phyloP scores from a whole-genome alignment of 192 early-diverging fungal species.

The Coemansia sp. region DNA sequence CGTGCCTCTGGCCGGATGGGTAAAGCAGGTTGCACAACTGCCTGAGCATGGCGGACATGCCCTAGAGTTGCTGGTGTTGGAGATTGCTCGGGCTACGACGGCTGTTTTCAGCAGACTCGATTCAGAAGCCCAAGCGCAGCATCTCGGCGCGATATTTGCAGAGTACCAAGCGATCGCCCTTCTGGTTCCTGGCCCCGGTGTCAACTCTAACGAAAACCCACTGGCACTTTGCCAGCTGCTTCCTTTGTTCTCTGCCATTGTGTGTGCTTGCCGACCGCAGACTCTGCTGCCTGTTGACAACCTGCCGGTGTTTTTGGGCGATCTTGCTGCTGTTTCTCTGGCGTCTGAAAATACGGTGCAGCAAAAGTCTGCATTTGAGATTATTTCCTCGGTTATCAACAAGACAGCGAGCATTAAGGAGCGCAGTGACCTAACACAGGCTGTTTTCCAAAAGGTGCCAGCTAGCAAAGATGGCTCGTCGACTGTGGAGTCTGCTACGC shows the following conservation, averaged over 20 bases:
- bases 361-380: constrained; percentile 54
- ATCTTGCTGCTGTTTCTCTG: constrained; percentile 43
- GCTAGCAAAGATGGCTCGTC: background rate
- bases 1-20: constrained; percentile 28
- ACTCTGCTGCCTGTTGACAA: constrained; percentile 52
- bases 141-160: constrained; percentile 18
- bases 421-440: constrained; percentile 22
- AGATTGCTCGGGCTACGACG: constrained; percentile 21
- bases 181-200: too few relatives aligned
- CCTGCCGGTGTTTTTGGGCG: constrained; percentile 41
- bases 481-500: constrained; percentile 4
- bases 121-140: constrained; percentile 10
- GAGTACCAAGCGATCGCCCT: constrained; percentile 10
- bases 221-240: constrained; percentile 6
- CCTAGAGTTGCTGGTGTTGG: constrained; percentile 15
- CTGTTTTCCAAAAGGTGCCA: constrained; percentile 6
- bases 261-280: constrained; percentile 47
- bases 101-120: constrained; percentile 28
- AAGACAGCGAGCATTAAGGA: constrained; percentile 53
- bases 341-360: constrained; percentile 36
- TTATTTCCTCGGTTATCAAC: constrained; percentile 62
- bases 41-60: background rate
- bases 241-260: constrained; percentile 30
- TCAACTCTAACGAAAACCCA: background rate
- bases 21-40: background rate